Conservation (phyloP, 805 yeast genomes). For the Saccharomycopsis guyanensis region DNA sequence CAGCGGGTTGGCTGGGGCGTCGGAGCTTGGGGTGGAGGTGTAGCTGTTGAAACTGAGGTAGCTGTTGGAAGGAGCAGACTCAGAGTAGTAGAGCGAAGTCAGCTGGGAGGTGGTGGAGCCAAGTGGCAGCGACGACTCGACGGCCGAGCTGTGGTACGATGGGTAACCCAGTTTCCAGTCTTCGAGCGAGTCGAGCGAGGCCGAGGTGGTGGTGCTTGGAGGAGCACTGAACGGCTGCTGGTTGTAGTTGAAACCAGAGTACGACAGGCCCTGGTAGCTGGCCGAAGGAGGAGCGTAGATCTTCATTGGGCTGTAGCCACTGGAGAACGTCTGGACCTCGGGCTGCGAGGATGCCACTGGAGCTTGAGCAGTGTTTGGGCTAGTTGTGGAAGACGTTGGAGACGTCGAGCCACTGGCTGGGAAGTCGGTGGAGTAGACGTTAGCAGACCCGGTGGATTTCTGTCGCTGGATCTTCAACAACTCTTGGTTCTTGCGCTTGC, state of each 20-base stretch:
- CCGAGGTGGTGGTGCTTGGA: not conserved
- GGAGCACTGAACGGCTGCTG: constrained; percentile 1
- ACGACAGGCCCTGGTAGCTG: not conserved
- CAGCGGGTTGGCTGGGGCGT: no score
- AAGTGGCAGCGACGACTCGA: not conserved
- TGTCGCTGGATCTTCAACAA: constrained; percentile 3
- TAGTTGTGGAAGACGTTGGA: not conserved
- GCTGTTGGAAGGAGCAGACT: not conserved
- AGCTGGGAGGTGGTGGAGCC: not conserved
- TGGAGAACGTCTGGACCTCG: not conserved
- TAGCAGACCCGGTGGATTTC: not conserved
- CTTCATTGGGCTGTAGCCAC: constrained; percentile 2
- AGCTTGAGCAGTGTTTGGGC: not conserved
- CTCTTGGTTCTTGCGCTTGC: constrained; percentile 30
- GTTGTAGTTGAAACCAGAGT: constrained; percentile 1
- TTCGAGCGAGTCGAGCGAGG: not conserved
- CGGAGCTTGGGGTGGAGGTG: not conserved
- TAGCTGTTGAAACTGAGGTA: constrained; percentile 5
- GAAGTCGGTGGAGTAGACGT: not conserved
- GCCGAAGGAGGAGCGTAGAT: not conserved
- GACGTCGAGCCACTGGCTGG: not conserved
- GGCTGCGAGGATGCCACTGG: not conserved
- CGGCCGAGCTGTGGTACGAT: not conserved
- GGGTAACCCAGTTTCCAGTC: constrained; percentile 1
- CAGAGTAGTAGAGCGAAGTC: not conserved